Evolutionary conservation across 2,329 filamentous ascomycete genomes (phyloP).

Genomic region (Tolypocladium ovalisporum): DNA sequence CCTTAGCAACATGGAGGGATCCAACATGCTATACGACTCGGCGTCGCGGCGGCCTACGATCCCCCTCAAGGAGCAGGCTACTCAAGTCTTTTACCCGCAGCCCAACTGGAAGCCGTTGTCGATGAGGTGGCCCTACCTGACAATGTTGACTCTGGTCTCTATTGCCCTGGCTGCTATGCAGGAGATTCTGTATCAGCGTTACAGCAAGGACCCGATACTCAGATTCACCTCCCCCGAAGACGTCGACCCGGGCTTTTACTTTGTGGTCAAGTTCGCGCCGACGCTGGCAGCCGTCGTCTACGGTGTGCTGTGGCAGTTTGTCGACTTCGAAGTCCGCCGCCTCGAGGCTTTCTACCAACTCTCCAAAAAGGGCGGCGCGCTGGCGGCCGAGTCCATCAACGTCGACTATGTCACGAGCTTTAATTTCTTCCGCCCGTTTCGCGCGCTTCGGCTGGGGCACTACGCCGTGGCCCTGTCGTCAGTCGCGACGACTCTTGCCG

Average conservation of each 20-base stretch:
- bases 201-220: slow-evolving; percentile 31
- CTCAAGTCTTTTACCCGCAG: slow-evolving; percentile 47
- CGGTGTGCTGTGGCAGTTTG: slow-evolving; percentile 55
- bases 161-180: slow-evolving; percentile 37
- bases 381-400: slow-evolving; percentile 57
- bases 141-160: slow-evolving; percentile 41
- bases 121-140: slow-evolving; percentile 52
- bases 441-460: slow-evolving; percentile 50
- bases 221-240: slow-evolving; percentile 38
- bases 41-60: slow-evolving; percentile 26
- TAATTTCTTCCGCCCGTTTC: slow-evolving; percentile 53
- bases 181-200: slow-evolving; percentile 45
- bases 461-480: slow-evolving; percentile 60
- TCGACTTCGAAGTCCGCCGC: slow-evolving; percentile 56
- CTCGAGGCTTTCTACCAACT: slow-evolving; percentile 57
- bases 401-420: slow-evolving; percentile 64
- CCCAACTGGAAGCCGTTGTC: slow-evolving; percentile 57
- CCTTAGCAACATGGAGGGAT: slow-evolving; percentile 39
- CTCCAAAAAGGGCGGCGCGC: slow-evolving; percentile 46
- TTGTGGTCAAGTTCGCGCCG: slow-evolving; percentile 52
- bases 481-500: slow-evolving; percentile 51
- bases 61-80: slow-evolving; percentile 21
- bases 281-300: slow-evolving; percentile 50
- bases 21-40: slow-evolving; percentile 15
- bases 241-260: slow-evolving; percentile 41